Conservation (phyloP, 2,329 filamentous ascomycete genomes). For the Calonectria fujianensis region DNA sequence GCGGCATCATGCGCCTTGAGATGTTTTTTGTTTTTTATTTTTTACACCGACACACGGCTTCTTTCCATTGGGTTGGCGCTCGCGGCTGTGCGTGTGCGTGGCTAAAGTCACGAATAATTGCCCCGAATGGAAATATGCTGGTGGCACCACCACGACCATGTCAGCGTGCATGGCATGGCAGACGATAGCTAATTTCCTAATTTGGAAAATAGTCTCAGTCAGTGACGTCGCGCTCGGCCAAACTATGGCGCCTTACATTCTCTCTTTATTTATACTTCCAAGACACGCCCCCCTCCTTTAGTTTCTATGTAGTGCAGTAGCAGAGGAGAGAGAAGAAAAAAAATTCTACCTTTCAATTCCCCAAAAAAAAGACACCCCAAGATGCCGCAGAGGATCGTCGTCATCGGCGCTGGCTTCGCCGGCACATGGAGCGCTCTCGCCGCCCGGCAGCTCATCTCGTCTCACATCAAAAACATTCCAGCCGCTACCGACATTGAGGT, state of each 20-base stretch:
- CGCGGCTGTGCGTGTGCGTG: not conserved
- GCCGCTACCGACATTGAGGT: conserved; percentile 50
- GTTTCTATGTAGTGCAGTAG: not conserved
- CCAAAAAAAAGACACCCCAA: not conserved
- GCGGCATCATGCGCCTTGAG: conserved; percentile 4
- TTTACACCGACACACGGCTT: not conserved
- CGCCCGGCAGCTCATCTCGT: conserved; percentile 55
- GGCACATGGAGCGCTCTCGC: conserved; percentile 64
- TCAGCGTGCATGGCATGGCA: conserved; percentile 7
- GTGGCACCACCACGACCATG: not conserved
- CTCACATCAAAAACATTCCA: conserved; percentile 24
- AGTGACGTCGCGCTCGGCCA: conserved; percentile 19
- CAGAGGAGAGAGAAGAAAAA: not conserved
- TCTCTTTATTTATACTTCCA: conserved; percentile 21
- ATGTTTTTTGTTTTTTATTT: not conserved
- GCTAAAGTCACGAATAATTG: not conserved
- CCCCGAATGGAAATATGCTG: not conserved
- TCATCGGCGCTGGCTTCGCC: conserved; percentile 79
- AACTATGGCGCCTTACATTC: conserved; percentile 9
- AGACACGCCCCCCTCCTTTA: not conserved
- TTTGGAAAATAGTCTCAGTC: conserved; percentile 22
- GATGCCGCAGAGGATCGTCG: conserved; percentile 63
- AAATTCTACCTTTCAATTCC: not conserved
- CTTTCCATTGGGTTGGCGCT: not conserved
- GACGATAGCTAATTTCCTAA: conserved; percentile 14